Percentiles rank a stretch among this genome's conserved stretches.
Conservation (phyloP, 2,329 filamentous ascomycete genomes). For the Pestalotiopsis sp. region DNA sequence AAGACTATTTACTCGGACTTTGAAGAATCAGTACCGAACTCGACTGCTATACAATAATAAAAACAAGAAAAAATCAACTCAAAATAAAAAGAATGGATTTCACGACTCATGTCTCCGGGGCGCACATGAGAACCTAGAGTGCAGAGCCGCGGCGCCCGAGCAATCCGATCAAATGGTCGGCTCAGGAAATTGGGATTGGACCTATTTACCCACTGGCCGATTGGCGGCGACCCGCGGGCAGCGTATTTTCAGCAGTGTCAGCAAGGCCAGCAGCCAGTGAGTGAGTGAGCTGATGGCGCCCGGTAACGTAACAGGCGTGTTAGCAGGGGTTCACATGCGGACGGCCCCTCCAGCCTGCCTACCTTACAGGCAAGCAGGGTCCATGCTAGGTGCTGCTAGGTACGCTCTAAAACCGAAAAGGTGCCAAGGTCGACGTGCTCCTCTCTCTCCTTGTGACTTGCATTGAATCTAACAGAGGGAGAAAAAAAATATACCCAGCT, state of each 20-base stretch:
- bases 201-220: background rate
- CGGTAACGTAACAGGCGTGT: no score
- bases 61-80: background rate
- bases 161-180: background rate
- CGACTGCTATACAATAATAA: no score
- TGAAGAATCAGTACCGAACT: no score
- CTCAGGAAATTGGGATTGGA: background rate
- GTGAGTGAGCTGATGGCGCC: no score
- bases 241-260: background rate
- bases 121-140: background rate
- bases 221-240: background rate
- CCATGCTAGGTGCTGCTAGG: background rate
- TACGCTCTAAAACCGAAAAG: background rate
- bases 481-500: background rate
- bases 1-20: no score
- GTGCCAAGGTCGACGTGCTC: background rate
- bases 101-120: background rate
- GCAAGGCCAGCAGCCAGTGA: no score
- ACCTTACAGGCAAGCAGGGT: background rate
- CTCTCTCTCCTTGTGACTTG: conserved; percentile 1
- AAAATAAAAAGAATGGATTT: background rate
- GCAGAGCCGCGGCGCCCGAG: background rate
- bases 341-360: no score
- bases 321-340: no score
- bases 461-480: background rate